phyloP scores from a whole-genome alignment of 306 rosid species.

The Betula pendula region DNA sequence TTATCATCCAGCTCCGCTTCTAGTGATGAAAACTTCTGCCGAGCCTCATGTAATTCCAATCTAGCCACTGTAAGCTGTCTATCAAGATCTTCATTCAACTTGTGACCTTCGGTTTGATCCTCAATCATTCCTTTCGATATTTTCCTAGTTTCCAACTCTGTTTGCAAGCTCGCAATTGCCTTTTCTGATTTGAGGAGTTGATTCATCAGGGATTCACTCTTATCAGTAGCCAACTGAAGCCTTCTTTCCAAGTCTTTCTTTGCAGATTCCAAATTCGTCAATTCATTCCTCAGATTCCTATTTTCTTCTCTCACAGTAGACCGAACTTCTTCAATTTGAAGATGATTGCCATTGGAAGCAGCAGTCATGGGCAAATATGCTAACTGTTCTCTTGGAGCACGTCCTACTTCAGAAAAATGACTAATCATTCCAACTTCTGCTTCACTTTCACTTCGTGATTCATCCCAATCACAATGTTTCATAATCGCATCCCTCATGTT shows the following conservation, averaged over 20 bases:
- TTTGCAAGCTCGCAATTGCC: constrained; percentile 47
- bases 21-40: constrained; percentile 50
- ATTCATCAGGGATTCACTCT: constrained; percentile 41
- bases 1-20: constrained; percentile 70
- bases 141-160: constrained; percentile 46
- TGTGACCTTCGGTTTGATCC: constrained; percentile 44
- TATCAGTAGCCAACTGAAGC: constrained; percentile 48
- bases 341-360: constrained; percentile 37
- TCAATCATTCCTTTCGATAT: constrained; percentile 45
- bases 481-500: constrained; percentile 76
- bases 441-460: constrained; percentile 75
- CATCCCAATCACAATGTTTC: constrained; percentile 88
- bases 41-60: constrained; percentile 55
- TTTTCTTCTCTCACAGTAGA: constrained; percentile 38
- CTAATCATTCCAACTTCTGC: constrained; percentile 51
- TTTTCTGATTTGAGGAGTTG: constrained; percentile 64
- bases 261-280: constrained; percentile 34
- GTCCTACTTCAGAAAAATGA: constrained; percentile 44
- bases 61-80: constrained; percentile 41
- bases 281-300: constrained; percentile 35
- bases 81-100: constrained; percentile 46
- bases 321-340: constrained; percentile 37
- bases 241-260: constrained; percentile 47
- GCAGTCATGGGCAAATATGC: constrained; percentile 21
- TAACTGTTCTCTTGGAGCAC: constrained; percentile 33